Evolutionary conservation across 192 early-diverging fungal genomes (phyloP), one percentile per base, ranked within the genome.

Genomic region (Mortierella hygrophila): DNA sequence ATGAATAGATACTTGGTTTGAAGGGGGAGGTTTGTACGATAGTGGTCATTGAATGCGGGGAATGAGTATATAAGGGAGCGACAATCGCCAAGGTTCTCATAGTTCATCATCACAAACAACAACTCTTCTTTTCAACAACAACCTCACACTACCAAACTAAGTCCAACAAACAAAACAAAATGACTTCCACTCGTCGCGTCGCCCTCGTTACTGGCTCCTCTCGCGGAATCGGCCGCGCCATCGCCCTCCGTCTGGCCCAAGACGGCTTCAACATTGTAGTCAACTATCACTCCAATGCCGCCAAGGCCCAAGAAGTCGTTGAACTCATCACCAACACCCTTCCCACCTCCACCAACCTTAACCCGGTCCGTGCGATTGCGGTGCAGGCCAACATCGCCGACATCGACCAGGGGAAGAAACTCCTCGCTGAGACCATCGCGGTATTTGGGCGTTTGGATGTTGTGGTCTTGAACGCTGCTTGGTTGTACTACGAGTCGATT

Each of bases 201-300:
- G 97, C 91, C n/a, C 72, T 98, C 37, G 94, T 98, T 41, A 95
- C 97, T 32, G 97, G 97, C n/a, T 96, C 97, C 38, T 97, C 97
- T 23, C 91, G 89, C 69, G 97, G 97, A 9, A 91, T 98, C 82
- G 97, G 97, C 65, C 91, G 96, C 63, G 96, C 96, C 4, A 96
- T 98, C 82, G 96, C 97, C 21, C 89, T 92, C 35, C 89, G 96
- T 55, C 94, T 98, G 80, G 96, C 93, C 35, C 95, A 94, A 76
- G 88, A 91, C 29, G 97, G 97, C 10, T 52, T 55, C 54, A 35
- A 55, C 23, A 52, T 75, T 37, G 74, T 70, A 93, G 94, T 68
- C 88, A 91, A 71, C 94, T 97, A 29, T 94, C 96, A 46, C 93
- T 97, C 82, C 95, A 97, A 87, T 94, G 96, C 68, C 89, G 94